These are phyloP conservation scores for Arthrocladium fulminans DNA, from an alignment of 2,329 filamentous ascomycete genomes.

Conservation along the genomic window DNA sequence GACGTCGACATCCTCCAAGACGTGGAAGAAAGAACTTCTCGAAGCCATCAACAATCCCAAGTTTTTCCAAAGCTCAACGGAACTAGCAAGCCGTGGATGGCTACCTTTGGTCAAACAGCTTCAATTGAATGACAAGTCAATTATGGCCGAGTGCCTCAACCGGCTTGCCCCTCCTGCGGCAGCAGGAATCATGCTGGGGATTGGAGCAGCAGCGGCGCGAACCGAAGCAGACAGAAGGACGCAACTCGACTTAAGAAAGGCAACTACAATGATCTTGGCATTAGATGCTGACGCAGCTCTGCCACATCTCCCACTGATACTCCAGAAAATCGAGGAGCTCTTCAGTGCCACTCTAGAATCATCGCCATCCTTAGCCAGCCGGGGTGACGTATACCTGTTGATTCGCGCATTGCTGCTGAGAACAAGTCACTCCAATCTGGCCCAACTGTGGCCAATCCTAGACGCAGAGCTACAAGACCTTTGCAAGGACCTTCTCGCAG, in stretches of 20 bases:
- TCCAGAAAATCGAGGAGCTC: conserved; percentile 81
- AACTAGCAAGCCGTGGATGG: conserved; percentile 66
- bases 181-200: conserved; percentile 96
- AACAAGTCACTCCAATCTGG: conserved; percentile 68
- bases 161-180: conserved; percentile 78
- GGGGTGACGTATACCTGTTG: conserved; percentile 83
- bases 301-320: conserved; percentile 60
- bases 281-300: conserved; percentile 71
- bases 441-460: conserved; percentile 80
- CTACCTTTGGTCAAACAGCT: conserved; percentile 76
- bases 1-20: conserved; percentile 68
- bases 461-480: conserved; percentile 77
- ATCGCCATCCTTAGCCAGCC: conserved; percentile 80
- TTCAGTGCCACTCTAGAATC: conserved; percentile 75
- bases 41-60: conserved; percentile 86
- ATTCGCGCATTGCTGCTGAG: conserved; percentile 73
- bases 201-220: conserved; percentile 84
- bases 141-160: conserved; percentile 68
- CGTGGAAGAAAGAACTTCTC: conserved; percentile 84
- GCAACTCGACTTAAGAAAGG: conserved; percentile 77
- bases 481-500: conserved; percentile 56
- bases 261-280: conserved; percentile 70
- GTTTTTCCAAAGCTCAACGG: conserved; percentile 65
- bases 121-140: conserved; percentile 77
- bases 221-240: conserved; percentile 92